A percentile compares a stretch with the other conserved stretches of the same genome.
phyloP scores from a whole-genome alignment of 2,329 filamentous ascomycete species.

The Aspergillus sp. region DNA sequence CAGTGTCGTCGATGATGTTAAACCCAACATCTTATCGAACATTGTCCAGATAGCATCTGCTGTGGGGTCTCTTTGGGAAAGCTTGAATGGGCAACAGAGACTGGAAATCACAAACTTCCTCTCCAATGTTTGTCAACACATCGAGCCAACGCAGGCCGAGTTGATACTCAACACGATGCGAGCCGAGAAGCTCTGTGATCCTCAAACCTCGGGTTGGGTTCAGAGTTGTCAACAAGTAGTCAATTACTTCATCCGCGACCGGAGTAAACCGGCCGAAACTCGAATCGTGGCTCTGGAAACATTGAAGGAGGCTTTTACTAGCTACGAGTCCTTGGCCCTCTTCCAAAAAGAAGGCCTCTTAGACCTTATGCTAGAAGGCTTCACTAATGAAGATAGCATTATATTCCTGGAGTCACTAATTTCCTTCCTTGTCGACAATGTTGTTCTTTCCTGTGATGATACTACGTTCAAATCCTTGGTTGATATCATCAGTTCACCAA shows the following conservation, averaged over 20 bases:
- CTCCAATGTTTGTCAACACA: constrained; percentile 34
- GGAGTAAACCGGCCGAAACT: constrained; percentile 39
- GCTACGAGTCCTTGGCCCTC: constrained; percentile 28
- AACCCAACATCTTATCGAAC: constrained; percentile 39
- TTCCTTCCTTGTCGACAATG: constrained; percentile 38
- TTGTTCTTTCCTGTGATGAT: constrained; percentile 29
- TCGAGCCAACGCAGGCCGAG: constrained; percentile 40
- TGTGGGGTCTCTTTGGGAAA: constrained; percentile 39
- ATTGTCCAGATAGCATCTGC: constrained; percentile 37
- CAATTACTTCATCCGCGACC: constrained; percentile 37
- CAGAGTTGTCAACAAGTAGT: constrained; percentile 35
- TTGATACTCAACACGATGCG: constrained; percentile 37
- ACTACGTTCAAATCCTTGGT: constrained; percentile 33
- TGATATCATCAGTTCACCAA: constrained; percentile 35
- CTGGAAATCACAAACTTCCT: constrained; percentile 37
- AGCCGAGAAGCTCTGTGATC: constrained; percentile 34
- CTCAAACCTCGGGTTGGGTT: constrained; percentile 35
- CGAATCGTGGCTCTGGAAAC: constrained; percentile 41
- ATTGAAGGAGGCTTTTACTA: constrained; percentile 40
- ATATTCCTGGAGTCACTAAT: constrained; percentile 41
- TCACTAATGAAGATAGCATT: constrained; percentile 38
- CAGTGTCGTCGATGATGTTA: constrained; percentile 34
- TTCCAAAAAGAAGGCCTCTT: constrained; percentile 36
- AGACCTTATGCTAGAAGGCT: constrained; percentile 32
- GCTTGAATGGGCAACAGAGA: constrained; percentile 35